These are phyloP conservation scores for Hypoxylon rickii DNA, from an alignment of 495 filamentous ascomycete species.

Conservation along the genomic window DNA sequence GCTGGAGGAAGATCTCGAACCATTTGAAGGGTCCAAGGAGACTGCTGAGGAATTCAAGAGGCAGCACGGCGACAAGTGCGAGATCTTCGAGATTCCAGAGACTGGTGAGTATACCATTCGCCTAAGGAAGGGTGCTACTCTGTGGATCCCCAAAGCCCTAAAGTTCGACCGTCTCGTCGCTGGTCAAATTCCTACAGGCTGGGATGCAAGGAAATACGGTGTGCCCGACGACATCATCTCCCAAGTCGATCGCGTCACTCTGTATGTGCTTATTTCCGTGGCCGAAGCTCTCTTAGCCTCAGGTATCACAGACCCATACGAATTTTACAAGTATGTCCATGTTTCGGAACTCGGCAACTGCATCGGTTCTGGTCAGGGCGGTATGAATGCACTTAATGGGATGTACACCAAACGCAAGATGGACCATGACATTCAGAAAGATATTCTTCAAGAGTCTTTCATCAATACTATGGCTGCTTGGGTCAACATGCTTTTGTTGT, in stretches of 20 bases:
- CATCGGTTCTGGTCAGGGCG: conserved; percentile 96
- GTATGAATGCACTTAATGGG: conserved; percentile 84
- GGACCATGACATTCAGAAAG: conserved; percentile 98
- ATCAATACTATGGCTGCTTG: conserved; percentile 99
- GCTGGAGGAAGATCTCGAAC: conserved; percentile 93
- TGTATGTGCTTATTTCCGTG: conserved; percentile 92
- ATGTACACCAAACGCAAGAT: conserved; percentile 99
- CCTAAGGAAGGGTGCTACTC: conserved; percentile 88
- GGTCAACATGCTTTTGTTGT: conserved; percentile 98
- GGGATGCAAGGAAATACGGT: conserved; percentile 93
- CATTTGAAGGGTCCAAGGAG: conserved; percentile 96
- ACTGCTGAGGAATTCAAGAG: conserved; percentile 96
- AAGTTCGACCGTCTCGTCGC: conserved; percentile 96
- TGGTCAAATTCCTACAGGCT: conserved; percentile 94
- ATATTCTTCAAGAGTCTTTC: conserved; percentile 98
- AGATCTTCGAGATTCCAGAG: conserved; percentile 94
- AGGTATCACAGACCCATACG: conserved; percentile 99
- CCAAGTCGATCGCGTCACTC: conserved; percentile 94
- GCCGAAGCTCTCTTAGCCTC: conserved; percentile 87
- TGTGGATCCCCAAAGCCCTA: conserved; percentile 95
- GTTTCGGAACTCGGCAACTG: conserved; percentile 98
- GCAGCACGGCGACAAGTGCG: conserved; percentile 95
- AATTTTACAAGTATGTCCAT: conserved; percentile 99
- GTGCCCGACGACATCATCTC: conserved; percentile 96
- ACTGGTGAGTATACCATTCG: conserved; percentile 93